Evolutionary conservation across 2,329 filamentous ascomycete genomes (phyloP).

Genomic region (Ophiostoma sp.): DNA sequence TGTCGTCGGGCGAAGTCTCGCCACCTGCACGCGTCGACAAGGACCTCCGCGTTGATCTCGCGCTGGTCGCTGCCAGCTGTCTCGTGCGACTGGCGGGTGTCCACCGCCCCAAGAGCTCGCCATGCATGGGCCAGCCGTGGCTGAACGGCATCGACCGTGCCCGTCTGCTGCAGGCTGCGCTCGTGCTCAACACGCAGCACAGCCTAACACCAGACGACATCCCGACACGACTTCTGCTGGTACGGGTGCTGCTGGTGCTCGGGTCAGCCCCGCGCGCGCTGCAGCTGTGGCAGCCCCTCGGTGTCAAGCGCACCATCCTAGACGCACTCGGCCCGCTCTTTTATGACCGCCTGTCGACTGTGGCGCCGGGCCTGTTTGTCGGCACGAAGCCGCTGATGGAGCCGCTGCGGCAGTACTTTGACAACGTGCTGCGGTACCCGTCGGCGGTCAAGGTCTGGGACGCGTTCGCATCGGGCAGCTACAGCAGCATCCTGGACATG

Average conservation of each 20-base stretch:
- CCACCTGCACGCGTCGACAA: constrained; percentile 28
- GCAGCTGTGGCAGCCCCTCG: constrained; percentile 46
- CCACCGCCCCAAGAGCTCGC: not conserved
- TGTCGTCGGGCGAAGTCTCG: constrained; percentile 25
- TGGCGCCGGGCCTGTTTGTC: constrained; percentile 43
- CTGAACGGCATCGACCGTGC: constrained; percentile 29
- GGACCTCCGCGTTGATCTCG: constrained; percentile 34
- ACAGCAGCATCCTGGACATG: constrained; percentile 46
- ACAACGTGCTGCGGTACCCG: constrained; percentile 37
- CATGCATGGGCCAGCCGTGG: constrained; percentile 10
- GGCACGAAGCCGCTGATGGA: constrained; percentile 38
- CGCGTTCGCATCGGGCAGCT: constrained; percentile 47
- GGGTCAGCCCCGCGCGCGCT: constrained; percentile 46
- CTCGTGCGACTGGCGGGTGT: constrained; percentile 33
- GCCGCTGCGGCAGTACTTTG: constrained; percentile 44
- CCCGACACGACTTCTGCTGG: constrained; percentile 45
- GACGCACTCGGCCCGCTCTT: constrained; percentile 51
- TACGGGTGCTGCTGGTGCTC: constrained; percentile 47
- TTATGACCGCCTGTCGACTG: constrained; percentile 49
- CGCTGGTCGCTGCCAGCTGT: constrained; percentile 31
- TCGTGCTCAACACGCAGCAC: constrained; percentile 47
- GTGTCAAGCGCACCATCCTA: constrained; percentile 53
- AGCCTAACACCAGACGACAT: constrained; percentile 42
- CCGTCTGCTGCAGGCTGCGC: constrained; percentile 44
- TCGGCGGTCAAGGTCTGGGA: constrained; percentile 42